Percentiles rank a stretch among this genome's conserved stretches.
Conservation (phyloP, 805 yeast species). For the Priceomyces melissophilus region DNA sequence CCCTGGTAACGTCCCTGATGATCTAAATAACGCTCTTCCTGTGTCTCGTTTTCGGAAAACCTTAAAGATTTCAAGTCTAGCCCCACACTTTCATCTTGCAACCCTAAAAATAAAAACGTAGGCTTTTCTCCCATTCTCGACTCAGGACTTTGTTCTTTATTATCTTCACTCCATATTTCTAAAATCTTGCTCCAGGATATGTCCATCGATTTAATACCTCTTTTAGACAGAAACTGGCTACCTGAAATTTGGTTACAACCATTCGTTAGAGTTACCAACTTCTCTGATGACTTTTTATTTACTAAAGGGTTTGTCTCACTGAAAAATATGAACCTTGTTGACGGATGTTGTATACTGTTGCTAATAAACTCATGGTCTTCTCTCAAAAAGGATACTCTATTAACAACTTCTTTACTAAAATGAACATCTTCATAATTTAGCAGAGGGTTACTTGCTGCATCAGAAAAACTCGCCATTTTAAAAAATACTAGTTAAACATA, state of each 20-base stretch:
- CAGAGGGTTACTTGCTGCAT: constrained; percentile 10
- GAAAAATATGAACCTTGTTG: constrained; percentile 49
- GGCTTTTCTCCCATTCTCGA: constrained; percentile 37
- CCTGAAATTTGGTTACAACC: constrained; percentile 29
- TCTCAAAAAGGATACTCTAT: constrained; percentile 63
- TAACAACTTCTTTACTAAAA: constrained; percentile 52
- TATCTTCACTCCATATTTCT: constrained; percentile 28
- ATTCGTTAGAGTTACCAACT: constrained; percentile 33
- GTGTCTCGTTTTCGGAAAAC: constrained; percentile 16
- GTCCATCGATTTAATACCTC: constrained; percentile 18
- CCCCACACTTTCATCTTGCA: constrained; percentile 45
- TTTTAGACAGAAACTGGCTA: constrained; percentile 8
- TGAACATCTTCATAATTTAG: constrained; percentile 21
- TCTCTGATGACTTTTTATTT: constrained; percentile 24
- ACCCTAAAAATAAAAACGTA: constrained; percentile 41
- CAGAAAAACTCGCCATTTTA: constrained; percentile 14
- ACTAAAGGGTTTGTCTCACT: constrained; percentile 28
- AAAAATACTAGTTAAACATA: constrained; percentile 1
- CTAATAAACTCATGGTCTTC: constrained; percentile 51
- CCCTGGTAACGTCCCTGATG: constrained; percentile 53
- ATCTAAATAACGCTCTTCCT: constrained; percentile 33
- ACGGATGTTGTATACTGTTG: constrained; percentile 40
- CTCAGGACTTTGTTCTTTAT: constrained; percentile 34
- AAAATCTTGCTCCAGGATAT: constrained; percentile 14
- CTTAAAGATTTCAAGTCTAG: constrained; percentile 28